Conservation (phyloP, 2,329 filamentous ascomycete genomes). For the Sarocladium strictum region DNA sequence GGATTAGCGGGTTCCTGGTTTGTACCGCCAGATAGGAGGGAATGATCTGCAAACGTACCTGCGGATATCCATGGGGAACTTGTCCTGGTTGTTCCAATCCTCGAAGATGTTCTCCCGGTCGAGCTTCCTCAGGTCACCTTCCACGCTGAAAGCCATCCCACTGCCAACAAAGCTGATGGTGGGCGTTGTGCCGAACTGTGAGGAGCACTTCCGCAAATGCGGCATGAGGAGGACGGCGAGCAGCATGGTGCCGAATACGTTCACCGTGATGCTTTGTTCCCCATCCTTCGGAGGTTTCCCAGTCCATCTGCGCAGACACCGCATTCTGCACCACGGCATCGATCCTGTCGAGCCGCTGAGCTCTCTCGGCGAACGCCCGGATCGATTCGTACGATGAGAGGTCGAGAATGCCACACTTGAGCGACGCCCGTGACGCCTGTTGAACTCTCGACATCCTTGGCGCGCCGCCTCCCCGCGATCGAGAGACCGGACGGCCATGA, state of each 20-base stretch:
- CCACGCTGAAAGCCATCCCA: not conserved
- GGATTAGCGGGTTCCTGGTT: too few relatives aligned
- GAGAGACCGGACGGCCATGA: conserved; percentile 24
- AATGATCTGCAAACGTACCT: not conserved
- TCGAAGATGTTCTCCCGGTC: not conserved
- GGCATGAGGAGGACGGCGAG: conserved; percentile 34
- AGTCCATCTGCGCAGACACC: not conserved
- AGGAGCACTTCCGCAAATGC: not conserved
- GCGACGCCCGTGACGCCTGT: conserved; percentile 15
- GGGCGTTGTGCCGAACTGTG: not conserved
- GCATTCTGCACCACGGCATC: conserved; percentile 11
- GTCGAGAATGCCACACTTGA: conserved; percentile 35
- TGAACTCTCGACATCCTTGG: not conserved
- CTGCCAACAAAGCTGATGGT: not conserved
- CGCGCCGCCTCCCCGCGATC: conserved; percentile 11
- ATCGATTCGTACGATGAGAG: conserved; percentile 18
- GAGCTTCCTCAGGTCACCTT: not conserved
- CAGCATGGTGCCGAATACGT: conserved; percentile 45
- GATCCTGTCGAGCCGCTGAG: not conserved
- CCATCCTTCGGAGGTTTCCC: conserved; percentile 18
- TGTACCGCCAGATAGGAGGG: too few relatives aligned
- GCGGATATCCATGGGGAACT: not conserved
- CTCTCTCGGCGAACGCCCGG: conserved; percentile 5
- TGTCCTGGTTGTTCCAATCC: not conserved
- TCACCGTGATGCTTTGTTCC: conserved; percentile 42